Percentiles rank a stretch among this genome's conserved stretches.
These are phyloP conservation scores for Hypoxylon intermedium DNA, from an alignment of 495 filamentous ascomycete genomes.

Conservation along the genomic window DNA sequence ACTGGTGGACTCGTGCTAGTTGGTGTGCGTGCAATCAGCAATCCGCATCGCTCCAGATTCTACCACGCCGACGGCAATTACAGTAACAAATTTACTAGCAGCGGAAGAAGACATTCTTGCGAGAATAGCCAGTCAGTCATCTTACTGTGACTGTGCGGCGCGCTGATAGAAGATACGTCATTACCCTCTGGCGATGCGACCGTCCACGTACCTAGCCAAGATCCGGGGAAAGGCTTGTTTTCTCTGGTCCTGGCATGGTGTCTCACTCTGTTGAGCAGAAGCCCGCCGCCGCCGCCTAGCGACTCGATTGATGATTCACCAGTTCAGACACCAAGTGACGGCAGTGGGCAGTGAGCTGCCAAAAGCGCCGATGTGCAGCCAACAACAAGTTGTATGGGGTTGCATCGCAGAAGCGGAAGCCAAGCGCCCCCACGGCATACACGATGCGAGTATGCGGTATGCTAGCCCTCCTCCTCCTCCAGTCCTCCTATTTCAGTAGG, in stretches of 20 bases:
- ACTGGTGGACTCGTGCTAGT: neutral
- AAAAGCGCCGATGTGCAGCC: slow-evolving; percentile 30
- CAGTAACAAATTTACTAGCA: slow-evolving; percentile 8
- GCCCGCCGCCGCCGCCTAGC: neutral
- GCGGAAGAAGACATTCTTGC: neutral
- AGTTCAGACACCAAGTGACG: slow-evolving; percentile 10
- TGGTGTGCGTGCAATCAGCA: too few relatives aligned
- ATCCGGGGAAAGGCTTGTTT: slow-evolving; percentile 41
- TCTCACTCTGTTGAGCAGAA: slow-evolving; percentile 20
- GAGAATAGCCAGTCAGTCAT: slow-evolving; percentile 3
- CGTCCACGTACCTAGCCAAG: too few relatives aligned
- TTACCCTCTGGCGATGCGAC: slow-evolving; percentile 7
- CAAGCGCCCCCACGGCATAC: slow-evolving; percentile 15
- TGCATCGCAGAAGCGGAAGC: neutral
- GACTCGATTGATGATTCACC: slow-evolving; percentile 13
- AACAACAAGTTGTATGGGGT: slow-evolving; percentile 6
- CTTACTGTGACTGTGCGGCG: too few relatives aligned
- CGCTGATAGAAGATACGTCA: slow-evolving; percentile 16
- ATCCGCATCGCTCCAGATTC: neutral
- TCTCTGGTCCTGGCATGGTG: slow-evolving; percentile 9
- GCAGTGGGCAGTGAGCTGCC: slow-evolving; percentile 29
- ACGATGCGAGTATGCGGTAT: neutral
- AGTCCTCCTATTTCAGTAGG: too few relatives aligned
- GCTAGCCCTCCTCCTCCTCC: too few relatives aligned
- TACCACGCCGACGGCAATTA: too few relatives aligned